Evolutionary conservation across 1,139 yeast genomes (phyloP).

Genomic region (Yamadazyma triangularis): DNA sequence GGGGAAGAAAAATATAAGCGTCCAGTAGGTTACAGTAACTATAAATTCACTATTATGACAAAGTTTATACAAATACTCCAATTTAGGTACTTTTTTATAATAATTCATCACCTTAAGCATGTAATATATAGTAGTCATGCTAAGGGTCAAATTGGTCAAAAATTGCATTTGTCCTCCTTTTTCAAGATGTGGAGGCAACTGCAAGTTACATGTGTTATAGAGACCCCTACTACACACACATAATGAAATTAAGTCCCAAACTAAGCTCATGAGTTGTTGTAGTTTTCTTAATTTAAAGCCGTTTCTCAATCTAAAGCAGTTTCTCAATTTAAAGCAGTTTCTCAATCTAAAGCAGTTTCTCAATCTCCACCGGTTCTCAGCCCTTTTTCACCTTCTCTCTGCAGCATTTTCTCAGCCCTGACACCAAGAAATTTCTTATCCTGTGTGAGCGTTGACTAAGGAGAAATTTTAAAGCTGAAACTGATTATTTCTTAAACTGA

Average conservation of each 20-base stretch:
- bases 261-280: too few species aligned
- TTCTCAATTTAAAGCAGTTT: too few species aligned
- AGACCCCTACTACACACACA: constrained; percentile 5
- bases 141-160: constrained; percentile 17
- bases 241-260: not conserved
- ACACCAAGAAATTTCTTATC: too few species aligned
- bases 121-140: constrained; percentile 10
- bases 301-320: too few species aligned
- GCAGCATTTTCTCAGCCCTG: too few species aligned
- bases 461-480: too few species aligned
- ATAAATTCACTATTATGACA: constrained; percentile 17
- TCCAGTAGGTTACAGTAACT: constrained; percentile 22
- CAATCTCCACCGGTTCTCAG: too few species aligned
- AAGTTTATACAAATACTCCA: constrained; percentile 8
- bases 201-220: constrained; percentile 9
- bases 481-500: too few species aligned
- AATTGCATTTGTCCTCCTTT: constrained; percentile 20
- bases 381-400: too few species aligned
- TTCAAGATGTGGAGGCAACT: constrained; percentile 14
- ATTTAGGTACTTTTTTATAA: not conserved
- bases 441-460: too few species aligned
- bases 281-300: too few species aligned
- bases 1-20: constrained; percentile 15
- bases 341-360: too few species aligned
- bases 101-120: constrained; percentile 3